A percentile compares a stretch with the other conserved stretches of the same genome.
Conservation (phyloP, 1,284 basidiomycete genomes). For the Ustilago bromivora region DNA sequence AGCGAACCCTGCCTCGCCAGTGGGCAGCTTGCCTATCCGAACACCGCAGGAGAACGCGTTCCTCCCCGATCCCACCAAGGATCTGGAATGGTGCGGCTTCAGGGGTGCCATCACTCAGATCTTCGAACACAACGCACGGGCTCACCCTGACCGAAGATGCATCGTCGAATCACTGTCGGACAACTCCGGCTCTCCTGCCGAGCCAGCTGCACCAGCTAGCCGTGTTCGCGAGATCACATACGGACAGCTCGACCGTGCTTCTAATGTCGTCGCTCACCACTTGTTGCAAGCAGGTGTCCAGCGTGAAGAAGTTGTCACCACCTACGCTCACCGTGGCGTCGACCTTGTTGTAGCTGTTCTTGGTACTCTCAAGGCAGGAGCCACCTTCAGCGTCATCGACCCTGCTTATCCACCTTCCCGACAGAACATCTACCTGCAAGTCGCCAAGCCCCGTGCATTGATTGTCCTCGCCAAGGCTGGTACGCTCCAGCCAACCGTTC, state of each 20-base stretch:
- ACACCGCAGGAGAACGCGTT: conserved; percentile 78
- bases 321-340: conserved; percentile 96
- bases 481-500: conserved; percentile 81
- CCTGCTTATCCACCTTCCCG: conserved; percentile 95
- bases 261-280: conserved; percentile 91
- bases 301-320: conserved; percentile 96
- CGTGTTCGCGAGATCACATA: conserved; percentile 79
- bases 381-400: conserved; percentile 97
- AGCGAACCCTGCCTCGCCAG: conserved; percentile 71
- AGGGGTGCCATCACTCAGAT: conserved; percentile 91
- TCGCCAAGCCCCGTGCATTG: conserved; percentile 92
- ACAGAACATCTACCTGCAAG: conserved; percentile 94
- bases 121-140: conserved; percentile 65
- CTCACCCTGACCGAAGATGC: conserved; percentile 64
- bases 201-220: conserved; percentile 73
- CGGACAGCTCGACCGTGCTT: conserved; percentile 82
- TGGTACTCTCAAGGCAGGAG: conserved; percentile 95
- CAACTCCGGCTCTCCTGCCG: conserved; percentile 74
- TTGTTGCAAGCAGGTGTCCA: conserved; percentile 86
- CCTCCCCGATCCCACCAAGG: conserved; percentile 85
- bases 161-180: conserved; percentile 74
- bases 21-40: conserved; percentile 63
- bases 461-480: conserved; percentile 94
- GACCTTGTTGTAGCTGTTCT: conserved; percentile 97
- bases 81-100: conserved; percentile 97